Conservation (phyloP, 1,284 basidiomycete genomes). For the Trametes polyzona region DNA sequence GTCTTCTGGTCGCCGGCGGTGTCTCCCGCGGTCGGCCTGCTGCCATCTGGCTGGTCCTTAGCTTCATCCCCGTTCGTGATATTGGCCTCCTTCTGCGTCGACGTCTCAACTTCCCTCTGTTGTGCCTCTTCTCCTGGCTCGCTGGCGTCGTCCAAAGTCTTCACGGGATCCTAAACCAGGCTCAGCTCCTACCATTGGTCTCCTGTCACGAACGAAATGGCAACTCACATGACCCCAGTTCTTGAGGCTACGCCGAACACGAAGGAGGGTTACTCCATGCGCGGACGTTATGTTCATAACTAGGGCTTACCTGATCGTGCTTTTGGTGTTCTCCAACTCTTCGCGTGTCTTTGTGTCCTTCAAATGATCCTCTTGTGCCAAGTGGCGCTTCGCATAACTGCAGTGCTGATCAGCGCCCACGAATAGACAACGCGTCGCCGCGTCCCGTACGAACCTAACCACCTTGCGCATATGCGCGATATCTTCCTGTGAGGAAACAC, state of each 20-base stretch:
- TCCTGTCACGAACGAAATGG: background rate
- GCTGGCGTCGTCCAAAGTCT: conserved; percentile 27
- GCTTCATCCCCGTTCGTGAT: conserved; percentile 9
- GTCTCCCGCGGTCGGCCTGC: background rate
- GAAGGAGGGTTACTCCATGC: no score
- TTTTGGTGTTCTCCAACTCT: conserved; percentile 40
- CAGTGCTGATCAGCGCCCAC: background rate
- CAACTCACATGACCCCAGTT: conserved; percentile 42
- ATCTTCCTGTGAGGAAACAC: conserved; percentile 35
- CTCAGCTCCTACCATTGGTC: no score
- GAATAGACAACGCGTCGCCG: no score
- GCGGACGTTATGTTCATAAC: no score
- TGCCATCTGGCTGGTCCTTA: background rate
- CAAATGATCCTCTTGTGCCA: conserved; percentile 40
- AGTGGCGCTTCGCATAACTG: conserved; percentile 36
- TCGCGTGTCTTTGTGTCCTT: conserved; percentile 42
- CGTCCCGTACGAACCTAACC: conserved; percentile 32
- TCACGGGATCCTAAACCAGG: conserved; percentile 37
- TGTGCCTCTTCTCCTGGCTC: background rate
- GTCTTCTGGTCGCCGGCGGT: background rate
- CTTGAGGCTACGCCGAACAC: conserved; percentile 35
- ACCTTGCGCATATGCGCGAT: conserved; percentile 43
- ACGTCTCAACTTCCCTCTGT: background rate
- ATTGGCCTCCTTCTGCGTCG: background rate
- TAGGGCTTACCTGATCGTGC: conserved; percentile 37